Evolutionary conservation across 1,284 basidiomycete species (phyloP).

Genomic region (Xerocomus tenax): DNA sequence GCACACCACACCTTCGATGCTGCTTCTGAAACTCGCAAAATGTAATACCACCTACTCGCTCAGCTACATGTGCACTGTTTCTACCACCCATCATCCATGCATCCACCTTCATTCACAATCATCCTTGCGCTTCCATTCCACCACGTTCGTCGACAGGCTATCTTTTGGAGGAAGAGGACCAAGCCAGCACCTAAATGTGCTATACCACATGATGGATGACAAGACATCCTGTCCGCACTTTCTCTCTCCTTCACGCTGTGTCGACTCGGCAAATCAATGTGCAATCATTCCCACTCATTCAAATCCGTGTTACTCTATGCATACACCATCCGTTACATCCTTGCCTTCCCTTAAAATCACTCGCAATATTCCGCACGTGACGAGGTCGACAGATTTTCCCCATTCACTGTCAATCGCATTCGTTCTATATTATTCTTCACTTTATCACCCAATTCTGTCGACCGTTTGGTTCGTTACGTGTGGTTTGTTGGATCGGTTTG

Average conservation of each 20-base stretch:
- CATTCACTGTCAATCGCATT: constrained; percentile 36
- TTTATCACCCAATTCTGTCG: constrained; percentile 46
- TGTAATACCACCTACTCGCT: constrained; percentile 64
- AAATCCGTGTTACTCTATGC: constrained; percentile 41
- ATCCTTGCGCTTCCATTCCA: constrained; percentile 44
- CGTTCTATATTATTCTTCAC: constrained; percentile 71
- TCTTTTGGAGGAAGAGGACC: constrained; percentile 29
- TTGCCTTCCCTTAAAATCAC: constrained; percentile 34
- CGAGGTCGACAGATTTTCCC: constrained; percentile 36
- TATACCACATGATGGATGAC: constrained; percentile 23
- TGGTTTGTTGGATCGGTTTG: constrained; percentile 33
- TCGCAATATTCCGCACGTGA: constrained; percentile 33
- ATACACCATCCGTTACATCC: constrained; percentile 38
- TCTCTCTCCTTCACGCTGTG: constrained; percentile 19
- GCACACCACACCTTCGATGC: constrained; percentile 14
- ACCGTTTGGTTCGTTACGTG: constrained; percentile 31
- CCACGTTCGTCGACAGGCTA: constrained; percentile 41
- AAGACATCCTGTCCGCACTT: constrained; percentile 14
- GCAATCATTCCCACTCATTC: constrained; percentile 45
- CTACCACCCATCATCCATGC: constrained; percentile 67
- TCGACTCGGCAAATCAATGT: constrained; percentile 32
- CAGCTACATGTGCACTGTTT: constrained; percentile 51
- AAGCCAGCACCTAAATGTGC: constrained; percentile 16
- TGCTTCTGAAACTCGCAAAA: constrained; percentile 47
- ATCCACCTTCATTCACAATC: constrained; percentile 60